A percentile compares a stretch with the other conserved stretches of the same genome.
Conservation (phyloP, 2,329 filamentous ascomycete genomes). For the Colletotrichum siamense region DNA sequence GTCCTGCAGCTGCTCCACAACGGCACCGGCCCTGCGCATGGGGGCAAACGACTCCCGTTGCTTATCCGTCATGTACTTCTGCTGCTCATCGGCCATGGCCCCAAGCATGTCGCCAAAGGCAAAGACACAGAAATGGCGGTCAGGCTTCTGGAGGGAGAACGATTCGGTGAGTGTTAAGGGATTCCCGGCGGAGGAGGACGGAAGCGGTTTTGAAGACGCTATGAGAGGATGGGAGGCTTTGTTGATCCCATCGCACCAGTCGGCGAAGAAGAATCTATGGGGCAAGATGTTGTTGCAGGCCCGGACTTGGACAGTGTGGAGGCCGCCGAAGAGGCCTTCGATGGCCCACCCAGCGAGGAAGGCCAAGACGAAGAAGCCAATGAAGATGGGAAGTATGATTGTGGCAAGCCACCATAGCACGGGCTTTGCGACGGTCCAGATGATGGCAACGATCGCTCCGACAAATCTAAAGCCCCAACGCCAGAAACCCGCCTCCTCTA, state of each 20-base stretch:
- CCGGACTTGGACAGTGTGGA: neutral
- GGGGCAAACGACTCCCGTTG: neutral
- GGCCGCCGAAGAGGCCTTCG: neutral
- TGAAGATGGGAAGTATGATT: neutral
- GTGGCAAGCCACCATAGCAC: neutral
- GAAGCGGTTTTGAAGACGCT: neutral
- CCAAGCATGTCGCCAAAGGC: neutral
- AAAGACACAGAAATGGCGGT: neutral
- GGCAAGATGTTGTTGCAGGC: neutral
- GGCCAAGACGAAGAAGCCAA: neutral
- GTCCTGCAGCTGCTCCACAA: neutral
- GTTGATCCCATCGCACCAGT: neutral
- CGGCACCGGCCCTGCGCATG: neutral
- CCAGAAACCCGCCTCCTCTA: neutral
- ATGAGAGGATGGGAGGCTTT: neutral
- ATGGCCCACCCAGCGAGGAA: neutral
- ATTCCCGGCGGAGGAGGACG: neutral
- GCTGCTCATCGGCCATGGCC: neutral
- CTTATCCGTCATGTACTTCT: neutral
- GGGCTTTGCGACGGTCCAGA: neutral
- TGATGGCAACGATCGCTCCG: neutral
- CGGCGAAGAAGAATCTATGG: neutral
- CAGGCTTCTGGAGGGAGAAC: neutral
- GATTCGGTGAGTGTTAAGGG: neutral
- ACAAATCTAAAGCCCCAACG: neutral